Percentiles rank a stretch among this genome's conserved stretches.
phyloP scores from a whole-genome alignment of 2,329 filamentous ascomycete species.

The Colletotrichum gloeosporioides region DNA sequence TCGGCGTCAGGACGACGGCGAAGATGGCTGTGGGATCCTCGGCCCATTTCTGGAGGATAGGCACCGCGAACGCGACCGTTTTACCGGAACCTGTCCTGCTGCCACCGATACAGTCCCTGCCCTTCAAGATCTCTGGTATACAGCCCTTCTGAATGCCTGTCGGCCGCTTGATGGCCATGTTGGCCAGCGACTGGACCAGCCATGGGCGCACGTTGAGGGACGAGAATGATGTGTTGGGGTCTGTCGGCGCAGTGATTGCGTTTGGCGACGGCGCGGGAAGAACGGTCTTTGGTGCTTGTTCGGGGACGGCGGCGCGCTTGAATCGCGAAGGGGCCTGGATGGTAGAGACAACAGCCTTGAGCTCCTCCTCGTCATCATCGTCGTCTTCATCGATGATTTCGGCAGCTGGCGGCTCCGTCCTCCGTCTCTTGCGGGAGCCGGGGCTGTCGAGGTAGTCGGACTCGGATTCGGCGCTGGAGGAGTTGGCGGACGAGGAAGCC shows the following conservation, averaged over 20 bases:
- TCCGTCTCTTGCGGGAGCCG: slow-evolving; percentile 51
- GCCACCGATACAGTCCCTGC: slow-evolving; percentile 92
- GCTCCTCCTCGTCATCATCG: slow-evolving; percentile 34
- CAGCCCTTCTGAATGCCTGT: slow-evolving; percentile 93
- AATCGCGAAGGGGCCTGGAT: slow-evolving; percentile 60
- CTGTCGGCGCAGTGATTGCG: slow-evolving; percentile 55
- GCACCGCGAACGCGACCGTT: slow-evolving; percentile 93
- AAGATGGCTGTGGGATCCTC: slow-evolving; percentile 92
- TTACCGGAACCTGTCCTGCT: slow-evolving; percentile 96
- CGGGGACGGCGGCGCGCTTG: slow-evolving; percentile 28
- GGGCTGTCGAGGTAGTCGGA: slow-evolving; percentile 56
- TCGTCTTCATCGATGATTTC: slow-evolving; percentile 33
- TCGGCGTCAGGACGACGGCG: slow-evolving; percentile 87
- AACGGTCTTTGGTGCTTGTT: slow-evolving; percentile 22
- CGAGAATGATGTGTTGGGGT: slow-evolving; percentile 70
- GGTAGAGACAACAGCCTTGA: slow-evolving; percentile 41
- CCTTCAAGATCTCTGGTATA: slow-evolving; percentile 91
- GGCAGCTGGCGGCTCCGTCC: slow-evolving; percentile 33
- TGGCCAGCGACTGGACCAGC: slow-evolving; percentile 80
- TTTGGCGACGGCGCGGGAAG: slow-evolving; percentile 26
- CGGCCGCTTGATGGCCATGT: slow-evolving; percentile 82
- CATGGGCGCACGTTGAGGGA: slow-evolving; percentile 80
- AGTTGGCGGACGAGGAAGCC: slow-evolving; percentile 13
- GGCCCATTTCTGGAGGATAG: slow-evolving; percentile 92
- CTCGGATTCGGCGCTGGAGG: slow-evolving; percentile 33